Base-by-base conservation (phyloP, 2,329 filamentous ascomycete genomes). In the Metarhizium sp. region DNA sequence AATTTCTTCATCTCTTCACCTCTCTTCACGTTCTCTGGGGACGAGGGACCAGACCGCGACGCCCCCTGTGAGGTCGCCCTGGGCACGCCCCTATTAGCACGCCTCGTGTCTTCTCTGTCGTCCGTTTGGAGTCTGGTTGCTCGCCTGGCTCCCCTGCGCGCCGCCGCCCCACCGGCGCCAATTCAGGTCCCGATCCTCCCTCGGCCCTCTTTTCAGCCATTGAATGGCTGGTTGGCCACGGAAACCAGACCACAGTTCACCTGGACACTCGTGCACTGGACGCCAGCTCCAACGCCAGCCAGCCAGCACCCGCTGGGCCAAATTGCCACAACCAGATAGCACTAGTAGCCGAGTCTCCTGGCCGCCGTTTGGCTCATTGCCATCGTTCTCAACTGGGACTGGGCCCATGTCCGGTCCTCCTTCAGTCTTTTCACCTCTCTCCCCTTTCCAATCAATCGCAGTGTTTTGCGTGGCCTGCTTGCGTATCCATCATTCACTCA, bases 351-450 rank as follows among this genome's bases (percentile, higher is more conserved):
- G 25, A 4, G 25, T 25, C 25, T 25, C 25, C 25, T 16, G 5
- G 11, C 43, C 42, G 42, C 50, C 50, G 34, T 34, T 48, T 46
- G 11, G 25, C 34, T 38, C 34, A 36, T 48, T 14, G 45, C 20
- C 29, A 13, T 54, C 52, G 13, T 40, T 16, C 38, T 40, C 36
- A 29, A 45, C 46, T 36, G 32, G 42, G 30, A 20, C 52, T 43
- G 34, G n/a, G 59, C 50, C 32, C 56, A 58, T n/a, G 29, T 49
- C 52, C 10, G 32, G 32, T 11, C 52, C 57, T 58, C 25, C 25
- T 25, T 4, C 52, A 55, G 54, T 59, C 61, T 59, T 60, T 60
- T 60, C 56, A 55, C 49, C 42, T 51, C 54, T 51, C 58, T 43
- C 59, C 64, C 57, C 60, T 57, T 59, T 50, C 25, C 20, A 48